Percentiles rank a stretch among this genome's conserved stretches.
Conservation (phyloP, 2,329 filamentous ascomycete species). For the Diaporthe vaccinii region DNA sequence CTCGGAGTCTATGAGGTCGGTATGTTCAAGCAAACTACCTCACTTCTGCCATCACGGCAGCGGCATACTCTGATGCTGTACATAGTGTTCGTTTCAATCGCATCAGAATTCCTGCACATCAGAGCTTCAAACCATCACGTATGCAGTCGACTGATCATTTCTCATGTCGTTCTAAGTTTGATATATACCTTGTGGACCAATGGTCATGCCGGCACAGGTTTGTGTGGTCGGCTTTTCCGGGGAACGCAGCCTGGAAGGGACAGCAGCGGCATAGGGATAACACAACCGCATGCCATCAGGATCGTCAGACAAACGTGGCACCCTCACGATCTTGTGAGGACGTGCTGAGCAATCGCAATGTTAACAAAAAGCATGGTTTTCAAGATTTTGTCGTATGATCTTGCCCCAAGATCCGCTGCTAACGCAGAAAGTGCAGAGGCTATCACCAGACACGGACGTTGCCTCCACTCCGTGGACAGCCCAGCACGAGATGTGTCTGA, state of each 20-base stretch:
- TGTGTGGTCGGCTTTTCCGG: not conserved
- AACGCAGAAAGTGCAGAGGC: not conserved
- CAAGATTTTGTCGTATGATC: not conserved
- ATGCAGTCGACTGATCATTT: slow-evolving; percentile 17
- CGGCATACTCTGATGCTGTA: slow-evolving; percentile 15
- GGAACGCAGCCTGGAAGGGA: not conserved
- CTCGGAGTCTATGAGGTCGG: not conserved
- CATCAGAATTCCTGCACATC: not conserved
- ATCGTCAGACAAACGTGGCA: slow-evolving; percentile 8
- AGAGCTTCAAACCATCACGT: not conserved
- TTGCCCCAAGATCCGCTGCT: not conserved
- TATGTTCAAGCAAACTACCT: not conserved
- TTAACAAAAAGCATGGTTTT: not conserved
- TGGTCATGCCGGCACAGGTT: slow-evolving; percentile 8
- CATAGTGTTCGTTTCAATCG: not conserved
- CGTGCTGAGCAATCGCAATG: not conserved
- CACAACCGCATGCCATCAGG: not conserved
- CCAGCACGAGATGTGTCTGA: not conserved
- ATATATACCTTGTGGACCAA: not conserved
- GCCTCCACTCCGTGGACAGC: not conserved
- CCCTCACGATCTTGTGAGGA: not conserved
- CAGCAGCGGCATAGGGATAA: not conserved
- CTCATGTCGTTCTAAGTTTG: not conserved
- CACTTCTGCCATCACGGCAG: not conserved
- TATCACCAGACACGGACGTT: not conserved